Evolutionary conservation across 2,329 filamentous ascomycete species (phyloP).

Genomic region (Ophiosphaerella herpotricha): DNA sequence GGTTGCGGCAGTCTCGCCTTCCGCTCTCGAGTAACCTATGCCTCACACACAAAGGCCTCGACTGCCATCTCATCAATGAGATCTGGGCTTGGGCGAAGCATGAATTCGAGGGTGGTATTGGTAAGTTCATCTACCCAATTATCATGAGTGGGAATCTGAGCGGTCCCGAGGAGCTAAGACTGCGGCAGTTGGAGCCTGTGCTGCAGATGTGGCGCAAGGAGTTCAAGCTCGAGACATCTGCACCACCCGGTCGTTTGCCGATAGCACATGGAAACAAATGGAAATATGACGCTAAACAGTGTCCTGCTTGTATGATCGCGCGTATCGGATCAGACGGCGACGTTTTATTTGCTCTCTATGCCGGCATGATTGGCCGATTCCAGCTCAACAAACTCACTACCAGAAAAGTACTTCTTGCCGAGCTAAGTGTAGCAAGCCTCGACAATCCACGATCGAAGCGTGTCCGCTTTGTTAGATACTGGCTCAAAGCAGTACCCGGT

Average conservation of each 20-base stretch:
- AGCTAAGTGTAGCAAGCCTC: conserved; percentile 7
- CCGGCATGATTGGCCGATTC: conserved; percentile 30
- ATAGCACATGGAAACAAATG: conserved; percentile 22
- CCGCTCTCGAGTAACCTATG: conserved; percentile 24
- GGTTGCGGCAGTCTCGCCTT: conserved; percentile 24
- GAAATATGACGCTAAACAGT: conserved; percentile 26
- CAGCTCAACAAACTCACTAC: conserved; percentile 1
- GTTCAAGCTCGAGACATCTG: conserved; percentile 16
- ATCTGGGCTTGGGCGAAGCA: conserved; percentile 28
- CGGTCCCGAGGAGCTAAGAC: conserved; percentile 12
- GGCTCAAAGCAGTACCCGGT: conserved; percentile 16
- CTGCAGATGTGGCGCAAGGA: conserved; percentile 28
- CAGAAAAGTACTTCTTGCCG: conserved; percentile 1
- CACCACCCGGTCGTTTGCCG: conserved; percentile 21
- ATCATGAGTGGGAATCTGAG: conserved; percentile 24
- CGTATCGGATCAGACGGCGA: conserved; percentile 31
- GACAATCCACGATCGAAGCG: conserved; percentile 22
- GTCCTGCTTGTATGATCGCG: conserved; percentile 37
- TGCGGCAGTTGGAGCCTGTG: conserved; percentile 37
- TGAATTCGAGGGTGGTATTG: conserved; percentile 29
- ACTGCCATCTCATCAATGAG: conserved; percentile 21
- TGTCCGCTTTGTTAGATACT: conserved; percentile 30
- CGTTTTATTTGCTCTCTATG: conserved; percentile 31
- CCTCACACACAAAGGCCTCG: conserved; percentile 27
- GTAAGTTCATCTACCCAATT: conserved; percentile 33